Evolutionary conservation across 208 protist genomes (phyloP).

Genomic region (Jaenimonas drosophilae): DNA sequence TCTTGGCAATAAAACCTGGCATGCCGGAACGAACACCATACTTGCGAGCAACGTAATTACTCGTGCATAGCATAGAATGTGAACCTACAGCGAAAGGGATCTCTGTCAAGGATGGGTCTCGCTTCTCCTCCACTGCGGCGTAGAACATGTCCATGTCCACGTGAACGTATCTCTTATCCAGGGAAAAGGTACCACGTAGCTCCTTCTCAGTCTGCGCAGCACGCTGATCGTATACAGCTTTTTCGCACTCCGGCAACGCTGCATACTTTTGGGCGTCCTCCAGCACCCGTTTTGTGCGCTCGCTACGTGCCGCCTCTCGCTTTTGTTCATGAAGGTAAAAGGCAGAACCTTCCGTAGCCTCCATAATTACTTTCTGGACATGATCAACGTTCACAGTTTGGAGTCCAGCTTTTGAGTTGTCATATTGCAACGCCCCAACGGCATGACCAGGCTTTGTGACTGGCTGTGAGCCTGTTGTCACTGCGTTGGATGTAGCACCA

Average conservation of each 20-base stretch:
- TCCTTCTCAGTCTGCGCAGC: slow-evolving; percentile 10
- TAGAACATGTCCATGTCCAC: slow-evolving; percentile 90
- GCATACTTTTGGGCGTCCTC: slow-evolving; percentile 9
- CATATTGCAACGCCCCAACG: slow-evolving; percentile 14
- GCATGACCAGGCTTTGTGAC: slow-evolving; percentile 3
- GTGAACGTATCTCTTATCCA: slow-evolving; percentile 45
- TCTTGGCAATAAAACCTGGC: slow-evolving; percentile 88
- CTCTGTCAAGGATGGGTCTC: slow-evolving; percentile 50
- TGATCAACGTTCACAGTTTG: slow-evolving; percentile 32
- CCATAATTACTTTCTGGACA: slow-evolving; percentile 36
- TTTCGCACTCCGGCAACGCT: slow-evolving; percentile 6
- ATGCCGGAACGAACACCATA: slow-evolving; percentile 91
- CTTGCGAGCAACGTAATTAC: slow-evolving; percentile 89
- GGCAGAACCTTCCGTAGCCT: slow-evolving; percentile 19
- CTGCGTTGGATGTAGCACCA: too few relatives aligned
- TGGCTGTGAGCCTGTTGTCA: too few relatives aligned
- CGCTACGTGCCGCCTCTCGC: slow-evolving; percentile 8
- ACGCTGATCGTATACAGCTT: too few relatives aligned
- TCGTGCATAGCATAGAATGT: slow-evolving; percentile 85
- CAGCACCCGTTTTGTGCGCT: slow-evolving; percentile 13
- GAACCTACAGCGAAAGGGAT: slow-evolving; percentile 91
- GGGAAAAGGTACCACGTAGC: slow-evolving; percentile 28
- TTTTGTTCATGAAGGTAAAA: slow-evolving; percentile 47
- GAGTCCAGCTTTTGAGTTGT: slow-evolving; percentile 46
- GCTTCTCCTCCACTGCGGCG: slow-evolving; percentile 71